Evolutionary conservation across 2,329 filamentous ascomycete species (phyloP).

Genomic region (Botrytis galanthina): DNA sequence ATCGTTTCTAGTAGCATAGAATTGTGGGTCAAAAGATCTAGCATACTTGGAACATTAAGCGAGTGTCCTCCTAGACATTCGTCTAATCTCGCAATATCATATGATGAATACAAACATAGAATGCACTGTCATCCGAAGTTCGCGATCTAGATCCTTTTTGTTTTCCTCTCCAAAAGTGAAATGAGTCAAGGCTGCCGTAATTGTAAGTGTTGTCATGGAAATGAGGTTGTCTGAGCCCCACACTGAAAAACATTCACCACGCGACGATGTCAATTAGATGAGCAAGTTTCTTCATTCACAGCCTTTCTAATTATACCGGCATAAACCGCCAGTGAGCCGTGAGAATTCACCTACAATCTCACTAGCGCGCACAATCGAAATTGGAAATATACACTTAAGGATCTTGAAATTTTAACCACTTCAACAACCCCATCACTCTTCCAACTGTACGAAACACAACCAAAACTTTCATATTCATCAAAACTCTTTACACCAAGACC

Average conservation of each 20-base stretch:
- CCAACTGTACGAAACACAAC: not conserved
- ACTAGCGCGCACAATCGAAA: not conserved
- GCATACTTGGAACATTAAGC: not conserved
- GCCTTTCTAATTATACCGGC: not conserved
- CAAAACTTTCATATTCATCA: not conserved
- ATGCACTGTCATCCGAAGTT: not conserved
- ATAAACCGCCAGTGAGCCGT: not conserved
- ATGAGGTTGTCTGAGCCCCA: not conserved
- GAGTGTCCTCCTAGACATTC: not conserved
- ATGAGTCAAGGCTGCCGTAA: not conserved
- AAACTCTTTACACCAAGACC: not conserved
- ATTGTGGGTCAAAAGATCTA: not conserved
- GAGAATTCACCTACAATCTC: not conserved
- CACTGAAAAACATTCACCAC: not conserved
- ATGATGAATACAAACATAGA: not conserved
- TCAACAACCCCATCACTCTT: not conserved
- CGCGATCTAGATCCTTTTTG: not conserved
- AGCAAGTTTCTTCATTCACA: not conserved
- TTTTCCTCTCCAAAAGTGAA: not conserved
- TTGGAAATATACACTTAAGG: not conserved
- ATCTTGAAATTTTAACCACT: not conserved
- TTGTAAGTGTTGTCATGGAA: not conserved
- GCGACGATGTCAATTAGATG: not conserved
- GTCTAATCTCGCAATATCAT: conserved; percentile 3
- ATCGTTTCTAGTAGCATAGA: not conserved